These are phyloP conservation scores for Fraxinus albicans DNA, from an alignment of 305 asterid species.

Conservation along the genomic window DNA sequence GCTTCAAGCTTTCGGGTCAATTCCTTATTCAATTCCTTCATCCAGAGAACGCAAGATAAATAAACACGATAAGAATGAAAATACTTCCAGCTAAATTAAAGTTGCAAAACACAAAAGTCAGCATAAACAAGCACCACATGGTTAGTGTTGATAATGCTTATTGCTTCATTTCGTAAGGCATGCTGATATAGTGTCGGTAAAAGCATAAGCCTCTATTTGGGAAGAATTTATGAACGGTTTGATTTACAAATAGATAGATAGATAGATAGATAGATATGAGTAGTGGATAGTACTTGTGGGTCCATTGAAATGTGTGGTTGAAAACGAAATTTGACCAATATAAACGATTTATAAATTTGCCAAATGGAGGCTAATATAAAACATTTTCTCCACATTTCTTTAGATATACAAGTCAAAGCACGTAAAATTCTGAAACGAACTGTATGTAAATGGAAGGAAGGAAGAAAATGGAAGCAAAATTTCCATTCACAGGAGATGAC, in stretches of 20 bases:
- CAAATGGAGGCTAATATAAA: background rate
- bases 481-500: background rate
- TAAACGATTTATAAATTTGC: background rate
- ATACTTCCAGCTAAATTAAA: background rate
- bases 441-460: background rate
- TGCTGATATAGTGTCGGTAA: background rate
- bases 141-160: background rate
- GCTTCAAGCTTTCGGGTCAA: slow-evolving; percentile 82
- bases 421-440: background rate
- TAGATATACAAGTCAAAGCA: background rate
- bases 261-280: too few species aligned
- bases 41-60: slow-evolving; percentile 24
- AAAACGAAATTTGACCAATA: too few species aligned
- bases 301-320: background rate
- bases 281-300: too few species aligned
- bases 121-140: background rate
- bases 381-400: background rate
- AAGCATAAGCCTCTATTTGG: background rate
- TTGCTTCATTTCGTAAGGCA: background rate
- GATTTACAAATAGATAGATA: background rate
- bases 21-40: slow-evolving; percentile 82
- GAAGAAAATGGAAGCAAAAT: background rate
- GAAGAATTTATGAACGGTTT: background rate
- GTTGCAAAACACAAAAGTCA: background rate
- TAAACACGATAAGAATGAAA: slow-evolving; percentile 1